Evolutionary conservation across 495 filamentous ascomycete species (phyloP), one percentile per base, ranked within the genome.

Genomic region (Echria macrotheca): DNA sequence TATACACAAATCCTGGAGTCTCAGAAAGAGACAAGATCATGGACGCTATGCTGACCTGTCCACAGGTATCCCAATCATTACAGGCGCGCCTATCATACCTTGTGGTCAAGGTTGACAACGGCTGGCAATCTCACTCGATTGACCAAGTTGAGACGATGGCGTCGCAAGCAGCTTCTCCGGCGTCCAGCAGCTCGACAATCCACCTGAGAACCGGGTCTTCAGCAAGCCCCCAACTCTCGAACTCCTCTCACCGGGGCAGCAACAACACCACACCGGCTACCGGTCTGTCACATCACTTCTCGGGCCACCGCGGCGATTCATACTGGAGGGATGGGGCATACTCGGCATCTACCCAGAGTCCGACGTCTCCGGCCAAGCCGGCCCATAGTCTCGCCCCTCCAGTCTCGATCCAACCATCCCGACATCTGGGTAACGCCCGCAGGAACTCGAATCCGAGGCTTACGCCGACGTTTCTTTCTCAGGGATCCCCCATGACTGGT

Each of bases 91-190:
- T 96, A 10, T 86, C 87, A 5, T 94, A 95, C 64, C 89, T 89
- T 28, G 87, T 91, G 71, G 78, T 91, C 56, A 95, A 95, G 63
- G 83, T 96, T 31, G 84, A 91, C 66, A 82, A 93, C 63, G 87
- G 85, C 42, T 88, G 87, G 76, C 82, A 91, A 68, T 75, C 78
- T 10, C 80, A 79, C 51, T 77, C 74, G 22, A 74, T 86, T 45
- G 78, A 81, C 38, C 81, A 91, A 51, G 71, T 86, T n/a, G 83
- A 90, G 58, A 71, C 79, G 11, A 69, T 84, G 19, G 74, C 84
- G 17, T 81, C 83, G 3, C 80, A 83, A 47, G 76, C 71, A 31
- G 71, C 64, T 24, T 80, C 80, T 5, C 78, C 82, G 2, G 68
- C 72, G n/a, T 79, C 77, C 7, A 76, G 73, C 36, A 68, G 58